Percentiles rank a stretch among this genome's conserved stretches.
phyloP scores from a whole-genome alignment of 2,329 filamentous ascomycete species.

The Macrophomina tecta region DNA sequence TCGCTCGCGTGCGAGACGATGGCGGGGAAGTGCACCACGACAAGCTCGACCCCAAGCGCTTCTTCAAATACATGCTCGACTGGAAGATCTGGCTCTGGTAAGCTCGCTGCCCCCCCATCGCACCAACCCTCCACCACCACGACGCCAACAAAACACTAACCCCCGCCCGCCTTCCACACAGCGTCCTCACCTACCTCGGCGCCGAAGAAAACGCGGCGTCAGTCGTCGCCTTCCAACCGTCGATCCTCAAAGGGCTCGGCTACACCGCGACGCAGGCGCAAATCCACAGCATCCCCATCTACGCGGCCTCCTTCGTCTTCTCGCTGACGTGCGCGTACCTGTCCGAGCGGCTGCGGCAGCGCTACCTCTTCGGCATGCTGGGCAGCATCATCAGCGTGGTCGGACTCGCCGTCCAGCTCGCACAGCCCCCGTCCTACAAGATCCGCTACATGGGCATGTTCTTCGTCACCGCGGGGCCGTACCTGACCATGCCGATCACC shows the following conservation, averaged over 20 bases:
- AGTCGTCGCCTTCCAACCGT: constrained; percentile 46
- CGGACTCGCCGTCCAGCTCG: constrained; percentile 41
- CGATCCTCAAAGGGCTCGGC: constrained; percentile 50
- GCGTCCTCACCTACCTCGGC: constrained; percentile 39
- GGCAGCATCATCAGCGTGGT: constrained; percentile 58
- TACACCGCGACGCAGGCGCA: constrained; percentile 49
- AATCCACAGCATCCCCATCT: constrained; percentile 47
- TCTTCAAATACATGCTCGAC: constrained; percentile 2
- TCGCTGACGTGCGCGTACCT: constrained; percentile 52
- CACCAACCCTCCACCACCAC: background rate
- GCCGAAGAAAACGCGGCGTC: constrained; percentile 42
- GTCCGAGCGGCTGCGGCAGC: constrained; percentile 59
- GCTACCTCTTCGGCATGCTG: constrained; percentile 61
- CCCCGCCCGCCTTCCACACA: constrained; percentile 19
- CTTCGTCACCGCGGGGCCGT: constrained; percentile 20
- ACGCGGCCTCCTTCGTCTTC: constrained; percentile 47
- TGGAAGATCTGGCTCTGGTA: constrained; percentile 30
- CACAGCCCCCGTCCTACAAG: background rate
- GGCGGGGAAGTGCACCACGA: constrained; percentile 12
- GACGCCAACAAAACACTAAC: background rate
- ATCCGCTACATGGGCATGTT: constrained; percentile 28
- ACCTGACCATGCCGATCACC: constrained; percentile 24
- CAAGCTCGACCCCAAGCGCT: constrained; percentile 34
- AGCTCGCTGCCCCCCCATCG: constrained; percentile 10
- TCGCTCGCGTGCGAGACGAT: constrained; percentile 44